Base-by-base conservation (phyloP, 257 asterid genomes). In the Solanum piurae region DNA sequence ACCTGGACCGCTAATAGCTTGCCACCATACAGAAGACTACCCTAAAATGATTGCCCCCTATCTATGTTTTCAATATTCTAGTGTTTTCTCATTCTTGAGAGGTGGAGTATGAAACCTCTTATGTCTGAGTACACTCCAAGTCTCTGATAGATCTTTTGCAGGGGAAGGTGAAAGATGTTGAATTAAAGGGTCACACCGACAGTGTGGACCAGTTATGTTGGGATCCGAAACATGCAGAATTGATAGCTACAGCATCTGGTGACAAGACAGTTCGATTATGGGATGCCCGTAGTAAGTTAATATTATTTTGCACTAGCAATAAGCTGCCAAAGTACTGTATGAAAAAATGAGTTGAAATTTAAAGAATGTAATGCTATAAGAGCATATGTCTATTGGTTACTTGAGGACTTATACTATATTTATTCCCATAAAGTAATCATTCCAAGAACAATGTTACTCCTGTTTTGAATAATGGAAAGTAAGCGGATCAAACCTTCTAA, bases 201-300 rank as follows among this genome's bases (percentile, higher is more conserved):
- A 97, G 99, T 88, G 99, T 96, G 52, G 99, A 97, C 91, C 99
- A 97, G 92, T 91, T 97, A 88, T 97, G 99, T 89, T 97, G 99
- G 99, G 98, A 97, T 89, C 99, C 99, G 14, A 97, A 96, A 88
- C 99, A 97, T 90, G 94, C 98, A 27, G 99, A 97, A 88, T 89
- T 97, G 92, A 94, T 97, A 79, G 99, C 99, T 86, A 97, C 99
- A 60, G 99, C 99, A 89, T 97, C 99, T 1, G 99, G 98, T 77
- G 98, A 97, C 93, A 97, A 95, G 92, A 97, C 99, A 85, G 98
- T 97, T 84, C 98, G 99, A 71, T 90, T 97, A 86, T 97, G 99
- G 99, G 99, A 97, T 95, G 99, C 98, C 84, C 98, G 99, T 52
- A 97, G 99, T 96, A 93, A 94, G 98, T 94, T 37, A 27, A 69